Percentiles rank a stretch among this genome's conserved stretches.
Conservation (phyloP, 2,329 filamentous ascomycete species). For the Hawksworthiomyces lignivorus region DNA sequence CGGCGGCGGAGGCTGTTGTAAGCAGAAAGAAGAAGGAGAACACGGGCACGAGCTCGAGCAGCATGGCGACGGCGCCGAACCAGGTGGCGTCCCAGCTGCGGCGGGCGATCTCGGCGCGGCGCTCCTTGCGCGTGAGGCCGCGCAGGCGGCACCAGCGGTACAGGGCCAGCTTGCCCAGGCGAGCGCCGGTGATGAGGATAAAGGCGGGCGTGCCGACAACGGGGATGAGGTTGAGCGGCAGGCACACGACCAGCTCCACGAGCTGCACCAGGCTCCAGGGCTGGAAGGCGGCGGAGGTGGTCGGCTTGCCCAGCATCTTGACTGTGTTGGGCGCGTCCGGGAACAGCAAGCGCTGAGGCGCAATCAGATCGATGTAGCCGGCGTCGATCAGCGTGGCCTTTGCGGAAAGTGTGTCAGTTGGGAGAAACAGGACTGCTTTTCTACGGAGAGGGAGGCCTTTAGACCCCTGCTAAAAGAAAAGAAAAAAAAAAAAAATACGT, state of each 20-base stretch:
- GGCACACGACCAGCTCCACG: slow-evolving; percentile 67
- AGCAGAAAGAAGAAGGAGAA: slow-evolving; percentile 92
- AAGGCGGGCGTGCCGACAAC: slow-evolving; percentile 78
- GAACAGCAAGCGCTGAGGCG: slow-evolving; percentile 57
- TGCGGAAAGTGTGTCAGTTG: too few relatives aligned
- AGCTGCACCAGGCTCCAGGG: slow-evolving; percentile 92
- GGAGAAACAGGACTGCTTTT: slow-evolving; percentile 8
- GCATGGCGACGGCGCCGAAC: slow-evolving; percentile 73
- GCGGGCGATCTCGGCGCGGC: slow-evolving; percentile 59
- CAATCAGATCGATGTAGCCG: slow-evolving; percentile 61
- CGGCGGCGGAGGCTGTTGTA: slow-evolving; percentile 76
- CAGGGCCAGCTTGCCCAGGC: slow-evolving; percentile 81
- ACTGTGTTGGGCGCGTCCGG: slow-evolving; percentile 64
- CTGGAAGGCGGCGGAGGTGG: slow-evolving; percentile 66
- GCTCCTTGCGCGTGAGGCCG: slow-evolving; percentile 65
- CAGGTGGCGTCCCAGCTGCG: slow-evolving; percentile 79
- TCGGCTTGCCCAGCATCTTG: slow-evolving; percentile 76
- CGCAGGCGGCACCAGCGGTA: slow-evolving; percentile 83
- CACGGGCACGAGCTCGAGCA: slow-evolving; percentile 80
- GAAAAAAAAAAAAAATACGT: slow-evolving; percentile 4
- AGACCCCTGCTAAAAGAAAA: slow-evolving; percentile 10
- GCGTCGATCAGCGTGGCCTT: slow-evolving; percentile 69
- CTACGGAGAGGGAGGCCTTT: too few relatives aligned
- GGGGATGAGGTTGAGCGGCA: slow-evolving; percentile 83
- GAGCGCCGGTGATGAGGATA: slow-evolving; percentile 77